Conservation (phyloP, 164 flowering plant species). For the Sedum album region DNA sequence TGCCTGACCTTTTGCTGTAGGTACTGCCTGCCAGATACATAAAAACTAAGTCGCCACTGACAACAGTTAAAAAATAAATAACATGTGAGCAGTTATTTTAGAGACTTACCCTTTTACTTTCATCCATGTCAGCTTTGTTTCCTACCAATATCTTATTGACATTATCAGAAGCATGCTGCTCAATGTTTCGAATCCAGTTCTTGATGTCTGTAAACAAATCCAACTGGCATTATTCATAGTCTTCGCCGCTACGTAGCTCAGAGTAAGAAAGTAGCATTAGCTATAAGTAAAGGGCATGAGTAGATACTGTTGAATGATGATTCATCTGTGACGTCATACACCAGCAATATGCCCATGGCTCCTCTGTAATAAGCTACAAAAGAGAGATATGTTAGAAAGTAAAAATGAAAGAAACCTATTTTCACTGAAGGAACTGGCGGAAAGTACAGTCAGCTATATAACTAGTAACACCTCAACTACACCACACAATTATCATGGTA, state of each 20-base stretch:
- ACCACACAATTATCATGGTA: too few relatives aligned
- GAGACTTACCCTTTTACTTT: constrained; percentile 19
- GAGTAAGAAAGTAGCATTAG: neutral
- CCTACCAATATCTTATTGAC: too few relatives aligned
- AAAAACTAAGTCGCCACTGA: neutral
- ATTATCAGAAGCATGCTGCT: constrained; percentile 22
- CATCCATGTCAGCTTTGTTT: too few relatives aligned
- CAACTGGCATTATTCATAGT: constrained; percentile 12
- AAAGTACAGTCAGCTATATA: too few relatives aligned
- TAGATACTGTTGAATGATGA: constrained; percentile 29
- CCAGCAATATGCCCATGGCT: too few relatives aligned
- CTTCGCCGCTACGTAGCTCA: neutral
- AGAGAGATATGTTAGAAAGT: neutral
- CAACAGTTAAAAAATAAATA: neutral
- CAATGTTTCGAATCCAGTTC: constrained; percentile 71
- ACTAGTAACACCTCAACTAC: too few relatives aligned
- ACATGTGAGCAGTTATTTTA: neutral
- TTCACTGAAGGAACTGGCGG: too few relatives aligned
- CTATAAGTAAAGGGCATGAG: constrained; percentile 2
- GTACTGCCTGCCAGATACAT: constrained; percentile 28
- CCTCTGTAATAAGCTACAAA: constrained; percentile 34
- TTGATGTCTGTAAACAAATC: constrained; percentile 37
- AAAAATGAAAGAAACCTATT: neutral
- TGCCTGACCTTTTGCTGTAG: constrained; percentile 30
- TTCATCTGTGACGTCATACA: too few relatives aligned